Conservation (phyloP, 192 early-diverging fungal genomes). For the Phlyctochytrium arcticum region DNA sequence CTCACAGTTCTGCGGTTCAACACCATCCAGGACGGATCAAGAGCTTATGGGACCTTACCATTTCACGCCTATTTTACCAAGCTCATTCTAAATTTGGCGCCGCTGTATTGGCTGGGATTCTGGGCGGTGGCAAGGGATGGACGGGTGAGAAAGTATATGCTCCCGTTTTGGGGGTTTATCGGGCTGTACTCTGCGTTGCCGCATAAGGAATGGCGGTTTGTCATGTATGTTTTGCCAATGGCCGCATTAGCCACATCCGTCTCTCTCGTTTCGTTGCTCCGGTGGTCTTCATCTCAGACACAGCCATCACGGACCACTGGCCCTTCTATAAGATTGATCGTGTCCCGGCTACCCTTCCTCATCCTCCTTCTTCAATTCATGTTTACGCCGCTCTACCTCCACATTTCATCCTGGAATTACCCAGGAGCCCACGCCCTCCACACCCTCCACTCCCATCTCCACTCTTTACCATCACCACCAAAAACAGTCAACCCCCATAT, state of each 20-base stretch:
- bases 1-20: slow-evolving; percentile 73
- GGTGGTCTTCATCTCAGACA: background rate
- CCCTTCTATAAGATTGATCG: slow-evolving; percentile 1
- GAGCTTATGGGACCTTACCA: slow-evolving; percentile 71
- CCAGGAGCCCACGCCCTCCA: slow-evolving; percentile 81
- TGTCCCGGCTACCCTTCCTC: slow-evolving; percentile 35
- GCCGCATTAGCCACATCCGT: slow-evolving; percentile 69
- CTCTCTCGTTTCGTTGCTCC: slow-evolving; percentile 10
- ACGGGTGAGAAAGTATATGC: slow-evolving; percentile 47
- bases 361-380: slow-evolving; percentile 1
- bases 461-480: slow-evolving; percentile 14
- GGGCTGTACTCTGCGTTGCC: slow-evolving; percentile 66
- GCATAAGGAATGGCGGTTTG: slow-evolving; percentile 97
- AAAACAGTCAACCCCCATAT: slow-evolving; percentile 2
- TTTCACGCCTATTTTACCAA: slow-evolving; percentile 65
- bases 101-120: slow-evolving; percentile 54
- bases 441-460: slow-evolving; percentile 46
- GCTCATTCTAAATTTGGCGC: slow-evolving; percentile 73
- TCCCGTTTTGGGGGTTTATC: slow-evolving; percentile 57
- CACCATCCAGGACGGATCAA: slow-evolving; percentile 51
- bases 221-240: slow-evolving; percentile 80
- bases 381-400: slow-evolving; percentile 3
- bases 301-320: background rate
- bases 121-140: slow-evolving; percentile 27
- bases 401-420: slow-evolving; percentile 75